These are phyloP conservation scores for Solanum peruvianum DNA, from an alignment of 257 asterid genomes.

Conservation along the genomic window DNA sequence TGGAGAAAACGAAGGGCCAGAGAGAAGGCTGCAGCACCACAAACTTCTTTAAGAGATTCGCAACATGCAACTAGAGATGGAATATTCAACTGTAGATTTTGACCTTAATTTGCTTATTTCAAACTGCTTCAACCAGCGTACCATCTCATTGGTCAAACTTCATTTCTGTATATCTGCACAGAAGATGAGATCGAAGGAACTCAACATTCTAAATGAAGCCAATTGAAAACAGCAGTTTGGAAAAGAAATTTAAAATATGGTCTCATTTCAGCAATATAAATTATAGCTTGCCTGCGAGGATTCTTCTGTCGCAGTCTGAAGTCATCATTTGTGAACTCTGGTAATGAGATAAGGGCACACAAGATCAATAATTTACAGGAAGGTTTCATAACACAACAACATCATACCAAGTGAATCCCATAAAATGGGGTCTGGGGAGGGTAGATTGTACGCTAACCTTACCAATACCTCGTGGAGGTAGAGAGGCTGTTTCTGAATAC, in stretches of 20 bases:
- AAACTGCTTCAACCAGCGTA: conserved; percentile 21
- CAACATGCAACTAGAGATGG: conserved; percentile 28
- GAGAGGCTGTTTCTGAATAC: not conserved
- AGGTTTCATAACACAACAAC: not conserved
- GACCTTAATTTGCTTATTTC: conserved; percentile 32
- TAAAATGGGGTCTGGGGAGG: too few relatives aligned
- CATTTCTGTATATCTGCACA: conserved; percentile 88
- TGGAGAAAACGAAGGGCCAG: conserved; percentile 37
- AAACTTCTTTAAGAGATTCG: conserved; percentile 43
- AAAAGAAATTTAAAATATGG: not conserved
- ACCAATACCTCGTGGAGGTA: not conserved
- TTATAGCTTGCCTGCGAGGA: conserved; percentile 59
- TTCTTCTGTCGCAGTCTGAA: conserved; percentile 77
- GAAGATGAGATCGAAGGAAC: not conserved
- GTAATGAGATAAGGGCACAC: not conserved
- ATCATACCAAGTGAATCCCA: too few relatives aligned
- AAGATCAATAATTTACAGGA: not conserved
- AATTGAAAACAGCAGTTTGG: not conserved
- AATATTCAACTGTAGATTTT: not conserved
- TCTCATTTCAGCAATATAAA: not conserved
- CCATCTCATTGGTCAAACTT: conserved; percentile 65
- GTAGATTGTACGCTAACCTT: not conserved
- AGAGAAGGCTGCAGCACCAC: conserved; percentile 48
- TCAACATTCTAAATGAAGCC: not conserved
- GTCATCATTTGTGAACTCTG: conserved; percentile 60